Evolutionary conservation across 306 rosid genomes (phyloP), one percentile per base, ranked within the genome.

Genomic region (Vigna trinervia): DNA sequence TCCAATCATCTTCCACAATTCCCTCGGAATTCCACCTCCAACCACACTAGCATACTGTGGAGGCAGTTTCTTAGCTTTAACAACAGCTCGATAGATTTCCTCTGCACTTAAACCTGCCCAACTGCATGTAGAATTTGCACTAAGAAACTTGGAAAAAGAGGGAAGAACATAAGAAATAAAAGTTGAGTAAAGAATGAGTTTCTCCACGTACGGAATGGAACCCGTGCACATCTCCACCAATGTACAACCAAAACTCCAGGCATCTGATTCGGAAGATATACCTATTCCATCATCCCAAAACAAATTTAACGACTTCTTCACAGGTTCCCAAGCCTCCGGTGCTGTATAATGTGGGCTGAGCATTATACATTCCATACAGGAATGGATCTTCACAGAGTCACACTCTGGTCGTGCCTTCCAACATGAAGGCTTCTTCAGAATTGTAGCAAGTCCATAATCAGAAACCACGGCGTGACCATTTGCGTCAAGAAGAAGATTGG

Each of bases 161-260:
- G 38, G 57, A 73, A 82, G 47, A 76, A 75, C 53, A 69, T 41
- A 36, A 77, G 61, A 38, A 28, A 84, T 38, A 83, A 81, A 39
- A n/a, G 72, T 57, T 58, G 82, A 78, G 71, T 81, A 81, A 65
- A 84, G 78, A 77, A 79, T 66, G 61, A 79, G 83, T 75, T 79
- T 86, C 81, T 73, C 82, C 84, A 95, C 99, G 41, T 95, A 95
- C 99, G 99, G 99, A 82, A 89, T 87, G 75, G 99, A 83, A 86
- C 99, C 97, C 69, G 99, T 95, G 92, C 99, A 95, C 99, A 95
- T 95, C 90, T 95, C 99, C 63, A 95, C 99, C 94, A 95, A 83
- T 22, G 99, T 95, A 87, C 97, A 95, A 81, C 97, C 99, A 87
- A 92, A 95, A 91, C 99, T 95, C 99, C 99, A 95, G 20, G 99